Conservation (phyloP, 164 flowering plant genomes). For the Aristolochia californica region DNA sequence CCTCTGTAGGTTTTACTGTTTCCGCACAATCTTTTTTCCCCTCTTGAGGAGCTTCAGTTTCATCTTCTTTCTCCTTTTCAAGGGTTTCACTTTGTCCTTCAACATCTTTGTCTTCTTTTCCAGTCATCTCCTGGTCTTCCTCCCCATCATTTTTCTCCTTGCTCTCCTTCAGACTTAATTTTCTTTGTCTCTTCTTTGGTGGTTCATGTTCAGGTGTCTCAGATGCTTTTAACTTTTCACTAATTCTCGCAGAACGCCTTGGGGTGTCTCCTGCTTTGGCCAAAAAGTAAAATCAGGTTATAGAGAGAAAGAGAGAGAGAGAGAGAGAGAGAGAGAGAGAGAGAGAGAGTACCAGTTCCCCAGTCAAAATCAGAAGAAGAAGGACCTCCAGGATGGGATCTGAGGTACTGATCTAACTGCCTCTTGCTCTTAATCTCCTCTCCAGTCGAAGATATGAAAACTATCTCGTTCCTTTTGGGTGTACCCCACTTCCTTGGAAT, state of each 20-base stretch:
- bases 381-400: conserved; percentile 37
- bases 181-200: conserved; percentile 27
- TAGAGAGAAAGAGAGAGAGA: conserved; percentile 2
- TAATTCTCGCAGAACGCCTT: conserved; percentile 44
- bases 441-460: conserved; percentile 39
- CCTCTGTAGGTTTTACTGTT: too few relatives aligned
- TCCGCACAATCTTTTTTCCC: neutral
- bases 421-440: conserved; percentile 38
- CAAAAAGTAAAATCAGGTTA: neutral
- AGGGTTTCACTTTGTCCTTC: neutral
- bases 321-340: conserved; percentile 7
- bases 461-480: conserved; percentile 27
- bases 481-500: conserved; percentile 28
- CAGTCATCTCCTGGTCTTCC: conserved; percentile 5
- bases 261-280: conserved; percentile 40
- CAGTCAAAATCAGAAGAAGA: conserved; percentile 38
- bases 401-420: conserved; percentile 33
- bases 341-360: conserved; percentile 32
- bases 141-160: conserved; percentile 13
- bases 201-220: conserved; percentile 30
- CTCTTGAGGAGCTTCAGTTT: neutral
- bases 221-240: conserved; percentile 31
- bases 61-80: conserved; percentile 1
- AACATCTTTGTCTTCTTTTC: conserved; percentile 18
- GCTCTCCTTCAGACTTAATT: conserved; percentile 18